Conservation (phyloP, 306 rosid species). For the Begonia fuchsioides region DNA sequence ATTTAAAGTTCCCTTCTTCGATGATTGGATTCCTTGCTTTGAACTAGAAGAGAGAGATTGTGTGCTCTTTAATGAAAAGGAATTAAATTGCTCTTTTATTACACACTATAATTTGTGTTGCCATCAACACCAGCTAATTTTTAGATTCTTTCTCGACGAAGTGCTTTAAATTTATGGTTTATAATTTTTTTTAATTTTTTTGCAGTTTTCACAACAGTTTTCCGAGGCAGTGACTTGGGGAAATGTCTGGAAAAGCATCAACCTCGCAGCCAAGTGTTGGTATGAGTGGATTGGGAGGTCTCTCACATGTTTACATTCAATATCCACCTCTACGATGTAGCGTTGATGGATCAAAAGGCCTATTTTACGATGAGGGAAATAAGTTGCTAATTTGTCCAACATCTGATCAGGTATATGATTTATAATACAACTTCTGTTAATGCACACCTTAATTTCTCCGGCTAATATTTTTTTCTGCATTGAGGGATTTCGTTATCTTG, state of each 20-base stretch:
- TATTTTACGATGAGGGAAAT: conserved; percentile 89
- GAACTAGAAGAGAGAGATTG: not conserved
- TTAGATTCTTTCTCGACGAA: too few species aligned
- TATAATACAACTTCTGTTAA: not conserved
- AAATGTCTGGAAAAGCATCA: conserved; percentile 79
- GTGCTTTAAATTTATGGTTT: not conserved
- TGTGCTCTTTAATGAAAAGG: not conserved
- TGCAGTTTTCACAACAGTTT: conserved; percentile 4
- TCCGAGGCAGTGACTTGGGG: conserved; percentile 9
- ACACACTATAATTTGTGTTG: too few species aligned
- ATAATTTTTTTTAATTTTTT: conserved; percentile 9
- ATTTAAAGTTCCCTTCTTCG: too few species aligned
- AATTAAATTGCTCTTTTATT: not conserved
- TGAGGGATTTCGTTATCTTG: too few species aligned
- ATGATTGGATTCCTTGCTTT: too few species aligned
- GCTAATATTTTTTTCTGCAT: not conserved
- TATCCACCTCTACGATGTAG: conserved; percentile 63
- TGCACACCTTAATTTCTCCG: not conserved
- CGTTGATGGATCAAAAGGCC: conserved; percentile 50
- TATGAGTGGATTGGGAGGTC: conserved; percentile 61
- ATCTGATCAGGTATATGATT: conserved; percentile 49
- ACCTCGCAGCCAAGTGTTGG: conserved; percentile 58
- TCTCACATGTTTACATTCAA: conserved; percentile 81
- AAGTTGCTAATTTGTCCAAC: conserved; percentile 65
- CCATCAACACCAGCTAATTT: too few species aligned